Percentiles rank a stretch among this genome's conserved stretches.
Conservation (phyloP, 139 green algal genomes). For the Deuterostichococcus epilithicus region DNA sequence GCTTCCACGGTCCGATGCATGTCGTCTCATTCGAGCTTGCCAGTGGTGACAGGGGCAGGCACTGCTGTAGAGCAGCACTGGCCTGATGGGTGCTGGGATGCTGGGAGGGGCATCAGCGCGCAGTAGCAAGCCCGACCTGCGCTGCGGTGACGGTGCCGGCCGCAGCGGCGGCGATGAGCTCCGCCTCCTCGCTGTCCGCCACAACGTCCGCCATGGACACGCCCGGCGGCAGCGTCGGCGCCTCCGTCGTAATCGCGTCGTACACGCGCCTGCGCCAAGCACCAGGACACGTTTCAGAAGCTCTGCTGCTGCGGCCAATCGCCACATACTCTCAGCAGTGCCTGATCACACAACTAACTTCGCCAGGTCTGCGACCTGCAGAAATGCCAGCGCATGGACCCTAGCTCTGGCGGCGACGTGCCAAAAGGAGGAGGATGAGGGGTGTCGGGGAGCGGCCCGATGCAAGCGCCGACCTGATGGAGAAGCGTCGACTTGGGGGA, state of each 20-base stretch:
- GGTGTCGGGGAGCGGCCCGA: too few species aligned
- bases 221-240: constrained; percentile 30
- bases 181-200: constrained; percentile 5
- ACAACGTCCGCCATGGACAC: constrained; percentile 18
- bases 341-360: too few species aligned
- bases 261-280: constrained; percentile 53
- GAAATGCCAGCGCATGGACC: too few species aligned
- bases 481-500: background rate
- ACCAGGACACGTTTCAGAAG: too few species aligned
- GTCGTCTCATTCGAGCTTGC: too few species aligned
- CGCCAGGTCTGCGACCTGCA: too few species aligned
- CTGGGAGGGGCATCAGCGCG: background rate
- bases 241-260: constrained; percentile 48
- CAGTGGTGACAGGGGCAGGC: background rate
- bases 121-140: background rate
- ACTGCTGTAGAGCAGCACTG: background rate
- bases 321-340: too few species aligned
- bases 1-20: too few species aligned
- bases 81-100: background rate
- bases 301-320: too few species aligned
- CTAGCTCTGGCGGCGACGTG: too few species aligned
- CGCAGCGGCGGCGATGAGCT: constrained; percentile 12
- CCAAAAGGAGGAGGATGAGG: too few species aligned
- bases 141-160: constrained; percentile 14
- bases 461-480: too few species aligned